Conservation (phyloP, 1,284 basidiomycete species). For the Malassezia japonica region DNA sequence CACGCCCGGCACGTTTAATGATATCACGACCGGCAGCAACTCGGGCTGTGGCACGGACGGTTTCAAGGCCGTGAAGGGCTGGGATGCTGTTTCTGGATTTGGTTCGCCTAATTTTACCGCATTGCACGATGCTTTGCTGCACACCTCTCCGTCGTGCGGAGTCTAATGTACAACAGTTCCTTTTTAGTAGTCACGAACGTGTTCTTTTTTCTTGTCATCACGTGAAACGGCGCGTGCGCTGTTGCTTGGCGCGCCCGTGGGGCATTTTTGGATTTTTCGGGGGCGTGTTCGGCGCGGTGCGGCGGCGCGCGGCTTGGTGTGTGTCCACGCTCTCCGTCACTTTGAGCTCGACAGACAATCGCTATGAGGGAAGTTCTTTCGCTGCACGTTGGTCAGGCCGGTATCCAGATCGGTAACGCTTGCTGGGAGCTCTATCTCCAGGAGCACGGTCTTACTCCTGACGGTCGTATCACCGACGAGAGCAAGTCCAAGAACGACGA, state of each 20-base stretch:
- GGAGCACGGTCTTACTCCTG: slow-evolving; percentile 73
- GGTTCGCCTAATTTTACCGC: not conserved
- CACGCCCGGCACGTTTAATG: not conserved
- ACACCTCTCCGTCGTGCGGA: too few relatives aligned
- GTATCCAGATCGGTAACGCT: slow-evolving; percentile 61
- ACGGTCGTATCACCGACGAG: slow-evolving; percentile 52
- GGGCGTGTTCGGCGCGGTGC: not conserved
- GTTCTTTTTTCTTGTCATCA: not conserved
- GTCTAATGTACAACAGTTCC: too few relatives aligned
- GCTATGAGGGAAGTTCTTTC: slow-evolving; percentile 64
- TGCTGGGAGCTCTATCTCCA: slow-evolving; percentile 88
- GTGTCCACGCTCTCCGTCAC: slow-evolving; percentile 39
- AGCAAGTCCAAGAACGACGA: slow-evolving; percentile 67
- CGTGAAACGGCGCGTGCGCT: slow-evolving; percentile 11
- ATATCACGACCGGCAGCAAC: not conserved
- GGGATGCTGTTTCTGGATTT: slow-evolving; percentile 8
- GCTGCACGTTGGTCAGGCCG: slow-evolving; percentile 85
- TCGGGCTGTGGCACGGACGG: not conserved
- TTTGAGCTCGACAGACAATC: slow-evolving; percentile 26
- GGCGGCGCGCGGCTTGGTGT: not conserved
- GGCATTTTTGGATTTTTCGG: slow-evolving; percentile 4
- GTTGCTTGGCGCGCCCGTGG: not conserved
- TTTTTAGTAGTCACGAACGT: too few relatives aligned
- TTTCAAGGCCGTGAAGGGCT: slow-evolving; percentile 3
- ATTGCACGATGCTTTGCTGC: not conserved